Conservation (phyloP, 345 rosid species). For the Raphanus sativus region DNA sequence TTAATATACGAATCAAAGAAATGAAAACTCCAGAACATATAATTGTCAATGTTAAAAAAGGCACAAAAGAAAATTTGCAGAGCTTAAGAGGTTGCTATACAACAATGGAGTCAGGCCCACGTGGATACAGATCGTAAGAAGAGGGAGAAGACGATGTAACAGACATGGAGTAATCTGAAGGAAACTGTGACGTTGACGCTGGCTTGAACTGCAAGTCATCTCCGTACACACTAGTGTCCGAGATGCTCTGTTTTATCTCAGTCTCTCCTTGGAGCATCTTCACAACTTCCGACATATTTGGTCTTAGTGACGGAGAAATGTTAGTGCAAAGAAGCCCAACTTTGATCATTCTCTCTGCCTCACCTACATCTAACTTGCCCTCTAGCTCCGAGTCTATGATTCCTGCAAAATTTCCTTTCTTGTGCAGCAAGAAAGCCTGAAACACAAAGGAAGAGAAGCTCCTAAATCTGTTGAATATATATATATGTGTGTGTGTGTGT, state of each 20-base stretch:
- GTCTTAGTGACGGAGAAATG: neutral
- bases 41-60: neutral
- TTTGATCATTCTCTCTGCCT: neutral
- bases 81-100: neutral
- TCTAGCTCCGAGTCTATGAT: neutral
- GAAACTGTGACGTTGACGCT: neutral
- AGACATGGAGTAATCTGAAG: neutral
- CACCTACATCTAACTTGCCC: neutral
- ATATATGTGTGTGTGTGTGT: neutral
- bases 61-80: neutral
- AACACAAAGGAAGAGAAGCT: neutral
- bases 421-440: neutral
- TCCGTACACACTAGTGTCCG: neutral
- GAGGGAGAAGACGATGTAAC: neutral
- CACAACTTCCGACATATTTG: slow-evolving; percentile 6
- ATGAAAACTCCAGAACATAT: neutral
- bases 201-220: neutral
- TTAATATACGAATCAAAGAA: neutral
- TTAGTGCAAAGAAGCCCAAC: neutral
- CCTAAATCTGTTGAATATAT: neutral
- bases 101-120: neutral
- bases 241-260: slow-evolving; percentile 1
- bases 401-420: neutral
- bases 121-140: neutral
- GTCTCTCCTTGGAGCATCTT: slow-evolving; percentile 1